These are phyloP conservation scores for Trichocladium uniseriatum DNA, from an alignment of 495 filamentous ascomycete species.

Conservation along the genomic window DNA sequence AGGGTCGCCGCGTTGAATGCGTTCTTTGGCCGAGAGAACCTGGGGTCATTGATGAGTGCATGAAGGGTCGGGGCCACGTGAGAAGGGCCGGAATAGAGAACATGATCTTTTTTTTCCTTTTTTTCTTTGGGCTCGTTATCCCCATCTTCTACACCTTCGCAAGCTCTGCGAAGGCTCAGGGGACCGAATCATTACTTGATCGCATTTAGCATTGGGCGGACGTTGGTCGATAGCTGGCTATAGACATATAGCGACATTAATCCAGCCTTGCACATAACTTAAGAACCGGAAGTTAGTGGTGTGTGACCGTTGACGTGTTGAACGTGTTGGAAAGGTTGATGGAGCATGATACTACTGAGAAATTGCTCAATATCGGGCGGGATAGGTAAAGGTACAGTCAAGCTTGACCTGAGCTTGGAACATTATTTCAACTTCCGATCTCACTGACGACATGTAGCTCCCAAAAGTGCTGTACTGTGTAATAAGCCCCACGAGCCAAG, in stretches of 20 bases:
- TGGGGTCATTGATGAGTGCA: neutral
- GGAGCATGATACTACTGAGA: too few relatives aligned
- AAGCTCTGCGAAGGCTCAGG: neutral
- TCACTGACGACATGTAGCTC: too few relatives aligned
- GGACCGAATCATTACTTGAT: slow-evolving; percentile 5
- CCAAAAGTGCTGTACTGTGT: neutral
- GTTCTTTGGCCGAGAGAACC: neutral
- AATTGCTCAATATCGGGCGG: too few relatives aligned
- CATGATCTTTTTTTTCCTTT: slow-evolving; percentile 13
- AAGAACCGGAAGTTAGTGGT: too few relatives aligned
- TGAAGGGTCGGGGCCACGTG: neutral
- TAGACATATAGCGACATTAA: neutral
- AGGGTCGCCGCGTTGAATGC: neutral
- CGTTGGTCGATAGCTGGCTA: slow-evolving; percentile 9
- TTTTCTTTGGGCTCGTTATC: slow-evolving; percentile 8
- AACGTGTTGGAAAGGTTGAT: too few relatives aligned
- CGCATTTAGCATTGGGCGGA: slow-evolving; percentile 12
- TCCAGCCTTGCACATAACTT: neutral
- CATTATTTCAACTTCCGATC: too few relatives aligned
- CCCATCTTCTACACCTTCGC: slow-evolving; percentile 19
- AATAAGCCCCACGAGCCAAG: too few relatives aligned
- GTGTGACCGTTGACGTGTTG: too few relatives aligned
- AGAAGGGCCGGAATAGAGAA: neutral
- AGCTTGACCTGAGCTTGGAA: neutral
- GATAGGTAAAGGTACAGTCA: too few relatives aligned